Conservation (phyloP, 2,329 filamentous ascomycete species). For the Hypoxylon sp. region DNA sequence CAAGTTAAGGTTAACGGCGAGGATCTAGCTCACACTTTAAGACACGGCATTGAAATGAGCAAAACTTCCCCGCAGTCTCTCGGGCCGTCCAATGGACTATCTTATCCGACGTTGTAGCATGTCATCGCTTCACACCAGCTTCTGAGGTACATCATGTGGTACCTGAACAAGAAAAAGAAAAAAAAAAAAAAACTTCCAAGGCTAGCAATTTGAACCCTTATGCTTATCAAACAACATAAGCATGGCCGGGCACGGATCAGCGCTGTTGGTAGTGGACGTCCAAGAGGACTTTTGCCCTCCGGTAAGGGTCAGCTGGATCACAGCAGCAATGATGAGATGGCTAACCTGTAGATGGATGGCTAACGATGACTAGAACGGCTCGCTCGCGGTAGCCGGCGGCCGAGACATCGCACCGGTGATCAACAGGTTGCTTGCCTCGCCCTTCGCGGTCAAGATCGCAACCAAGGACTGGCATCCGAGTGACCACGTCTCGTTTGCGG, state of each 20-base stretch:
- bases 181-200: too few relatives aligned
- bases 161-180: too few relatives aligned
- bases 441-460: constrained; percentile 77
- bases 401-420: constrained; percentile 73
- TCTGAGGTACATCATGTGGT: too few relatives aligned
- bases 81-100: too few relatives aligned
- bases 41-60: too few relatives aligned
- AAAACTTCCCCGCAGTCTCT: too few relatives aligned
- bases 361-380: constrained; percentile 68
- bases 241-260: constrained; percentile 54
- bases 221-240: not conserved
- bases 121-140: too few relatives aligned
- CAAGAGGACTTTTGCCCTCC: constrained; percentile 96
- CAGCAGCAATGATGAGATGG: not conserved
- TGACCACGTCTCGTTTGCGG: constrained; percentile 87
- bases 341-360: constrained; percentile 2
- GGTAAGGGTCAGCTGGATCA: constrained; percentile 61
- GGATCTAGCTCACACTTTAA: too few relatives aligned
- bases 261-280: constrained; percentile 79
- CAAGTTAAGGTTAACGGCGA: too few relatives aligned
- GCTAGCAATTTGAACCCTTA: too few relatives aligned
- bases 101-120: too few relatives aligned
- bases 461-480: constrained; percentile 93
- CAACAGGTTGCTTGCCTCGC: constrained; percentile 76
- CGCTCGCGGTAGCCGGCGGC: constrained; percentile 81